Base-by-base conservation (phyloP, 2,329 filamentous ascomycete species). In the Colletotrichum coccodes region DNA sequence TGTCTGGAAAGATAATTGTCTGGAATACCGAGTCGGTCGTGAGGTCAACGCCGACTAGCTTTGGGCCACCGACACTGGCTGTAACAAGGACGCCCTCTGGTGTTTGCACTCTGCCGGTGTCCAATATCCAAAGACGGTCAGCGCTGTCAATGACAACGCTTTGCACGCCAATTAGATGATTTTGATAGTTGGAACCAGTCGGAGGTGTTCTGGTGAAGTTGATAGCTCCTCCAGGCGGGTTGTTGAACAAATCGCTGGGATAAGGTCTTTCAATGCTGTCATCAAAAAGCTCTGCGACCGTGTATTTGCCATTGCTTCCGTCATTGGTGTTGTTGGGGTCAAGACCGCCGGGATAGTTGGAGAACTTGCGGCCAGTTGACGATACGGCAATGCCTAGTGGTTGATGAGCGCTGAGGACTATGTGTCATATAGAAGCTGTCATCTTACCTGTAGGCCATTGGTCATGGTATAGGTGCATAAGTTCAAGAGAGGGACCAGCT, bases 251-350 rank as follows among this genome's bases (percentile, higher is more conserved):
- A 9, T 8, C 32, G 30, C 21, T 60, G 4, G 57, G 57, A 7
- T 60, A 60, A 14, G 57, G 42, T 28, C n/a, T 47, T 42, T 60
- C 57, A 4, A 28, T 50, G 18, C 38, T 47, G 21, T 60, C n/a
- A 0, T 36, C 57, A 21, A 60, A 60, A 8, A 60, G 44, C 32
- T 60, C 57, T 42, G 57, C 57, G 6, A 60, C 57, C 7, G 57
- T 50, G 14, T 60, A 60, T 28, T 49, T 60, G 42, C 30, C 57
- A n/a, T 60, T 60, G 12, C 4, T 12, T 16, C 57, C 57, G 23
- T 60, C 16, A n/a, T 60, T 60, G 30, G 57, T 60, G 40, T 60
- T 60, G 44, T 60, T 60, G 8, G 57, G 42, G n/a, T 60, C 57
- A 14, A 60, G 57, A 9, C 57, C 57, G 14, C 57, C 57, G 3